Percentiles rank a stretch among this genome's conserved stretches.
Conservation (phyloP, 805 yeast species). For the Candida oleophila region DNA sequence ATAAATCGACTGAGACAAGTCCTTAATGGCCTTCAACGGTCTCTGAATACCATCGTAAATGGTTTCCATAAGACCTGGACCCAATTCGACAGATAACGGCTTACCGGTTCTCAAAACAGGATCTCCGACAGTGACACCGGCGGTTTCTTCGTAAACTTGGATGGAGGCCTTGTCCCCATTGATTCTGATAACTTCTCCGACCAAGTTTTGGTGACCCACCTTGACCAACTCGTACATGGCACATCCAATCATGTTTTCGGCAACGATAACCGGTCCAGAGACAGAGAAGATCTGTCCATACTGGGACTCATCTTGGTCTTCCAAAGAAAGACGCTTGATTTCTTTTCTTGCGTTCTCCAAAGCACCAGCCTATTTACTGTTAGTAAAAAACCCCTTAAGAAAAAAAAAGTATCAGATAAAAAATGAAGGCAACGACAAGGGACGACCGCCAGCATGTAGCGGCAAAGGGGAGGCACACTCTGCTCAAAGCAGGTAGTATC, state of each 20-base stretch:
- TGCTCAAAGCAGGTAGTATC: too few species aligned
- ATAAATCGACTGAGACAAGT: slow-evolving; percentile 84
- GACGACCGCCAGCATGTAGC: too few species aligned
- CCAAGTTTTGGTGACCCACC: slow-evolving; percentile 95
- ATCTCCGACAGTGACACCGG: slow-evolving; percentile 99
- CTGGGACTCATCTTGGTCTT: slow-evolving; percentile 66
- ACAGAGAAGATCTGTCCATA: slow-evolving; percentile 92
- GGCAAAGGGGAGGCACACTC: too few species aligned
- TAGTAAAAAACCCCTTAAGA: slow-evolving; percentile 6
- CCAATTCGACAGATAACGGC: slow-evolving; percentile 97
- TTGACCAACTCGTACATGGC: slow-evolving; percentile 99
- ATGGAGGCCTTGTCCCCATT: slow-evolving; percentile 96
- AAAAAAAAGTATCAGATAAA: not conserved
- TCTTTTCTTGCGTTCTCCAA: slow-evolving; percentile 95
- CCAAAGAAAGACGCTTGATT: slow-evolving; percentile 79
- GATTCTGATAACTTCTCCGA: slow-evolving; percentile 98
- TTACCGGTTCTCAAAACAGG: slow-evolving; percentile 98
- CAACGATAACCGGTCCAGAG: slow-evolving; percentile 96
- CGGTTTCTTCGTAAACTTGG: slow-evolving; percentile 98
- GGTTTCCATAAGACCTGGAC: slow-evolving; percentile 99
- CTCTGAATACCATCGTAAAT: slow-evolving; percentile 99
- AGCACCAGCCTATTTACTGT: slow-evolving; percentile 76
- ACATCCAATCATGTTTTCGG: slow-evolving; percentile 99
- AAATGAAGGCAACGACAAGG: not conserved
- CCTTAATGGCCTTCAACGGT: slow-evolving; percentile 92